Conservation (phyloP, 306 rosid genomes). For the Castanea crenata region DNA sequence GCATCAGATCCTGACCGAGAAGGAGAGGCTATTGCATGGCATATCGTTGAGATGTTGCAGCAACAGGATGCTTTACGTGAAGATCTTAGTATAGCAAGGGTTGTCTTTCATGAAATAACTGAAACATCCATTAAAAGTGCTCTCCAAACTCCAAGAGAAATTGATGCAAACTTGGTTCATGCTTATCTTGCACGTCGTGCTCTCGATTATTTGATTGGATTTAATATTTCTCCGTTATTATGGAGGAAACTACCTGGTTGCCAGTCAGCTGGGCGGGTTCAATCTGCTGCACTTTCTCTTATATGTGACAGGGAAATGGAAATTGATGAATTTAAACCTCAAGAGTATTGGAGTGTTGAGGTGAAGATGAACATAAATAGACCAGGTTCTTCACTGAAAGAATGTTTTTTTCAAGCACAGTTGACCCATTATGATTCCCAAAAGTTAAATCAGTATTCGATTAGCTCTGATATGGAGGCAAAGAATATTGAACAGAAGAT, state of each 20-base stretch:
- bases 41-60: slow-evolving; percentile 88
- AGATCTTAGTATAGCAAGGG: slow-evolving; percentile 64
- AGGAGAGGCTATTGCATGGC: slow-evolving; percentile 99
- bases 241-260: slow-evolving; percentile 99
- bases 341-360: slow-evolving; percentile 76
- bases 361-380: slow-evolving; percentile 44
- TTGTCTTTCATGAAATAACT: slow-evolving; percentile 91
- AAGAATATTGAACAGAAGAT: slow-evolving; percentile 46
- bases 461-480: slow-evolving; percentile 60
- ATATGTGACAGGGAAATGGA: slow-evolving; percentile 93
- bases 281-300: slow-evolving; percentile 96
- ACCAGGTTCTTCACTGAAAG: slow-evolving; percentile 23
- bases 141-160: slow-evolving; percentile 69
- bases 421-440: slow-evolving; percentile 67
- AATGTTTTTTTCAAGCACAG: slow-evolving; percentile 50
- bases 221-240: slow-evolving; percentile 86
- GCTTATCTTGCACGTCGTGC: slow-evolving; percentile 98
- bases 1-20: slow-evolving; percentile 99
- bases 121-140: slow-evolving; percentile 81
- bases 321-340: slow-evolving; percentile 73
- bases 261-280: slow-evolving; percentile 98
- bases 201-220: slow-evolving; percentile 97
- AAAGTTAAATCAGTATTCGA: slow-evolving; percentile 76
- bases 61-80: slow-evolving; percentile 79
- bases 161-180: slow-evolving; percentile 82